Evolutionary conservation across 1,284 basidiomycete genomes (phyloP), one percentile per base, ranked within the genome.

Genomic region (Cutaneotrichosporon cyanovorans): DNA sequence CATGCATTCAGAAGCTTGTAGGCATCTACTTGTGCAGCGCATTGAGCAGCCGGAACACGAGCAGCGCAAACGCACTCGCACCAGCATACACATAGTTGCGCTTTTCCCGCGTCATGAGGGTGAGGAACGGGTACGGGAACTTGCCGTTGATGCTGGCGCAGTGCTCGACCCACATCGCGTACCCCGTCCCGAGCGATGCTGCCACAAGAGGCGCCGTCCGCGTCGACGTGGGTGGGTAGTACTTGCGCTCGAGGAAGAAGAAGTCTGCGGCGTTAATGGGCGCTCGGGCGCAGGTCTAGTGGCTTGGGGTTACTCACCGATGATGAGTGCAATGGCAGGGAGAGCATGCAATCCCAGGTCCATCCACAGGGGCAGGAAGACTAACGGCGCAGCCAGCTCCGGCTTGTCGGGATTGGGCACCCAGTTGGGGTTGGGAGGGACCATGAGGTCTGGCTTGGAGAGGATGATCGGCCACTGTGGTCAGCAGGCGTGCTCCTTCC

Each of bases 111-210:
- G 77, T 68, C 60, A 76, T 81, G 22, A 81, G 59, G 0, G 80
- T 84, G 49, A 89, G 73, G 73, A 88, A 88, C 0, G 86, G 86
- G 68, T 88, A 88, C 16, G 86, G 84, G 68, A 87, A 88, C 3
- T 62, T 66, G n/a, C 78, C 79, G 46, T 61, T 57, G 47, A 82
- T 84, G 60, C 73, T 75, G 6, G 82, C 81, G 57, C 80, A 83
- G 54, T 80, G 78, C 59, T 89, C 86, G 8, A 80, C 79, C 78
- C 83, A 86, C 9, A 63, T 66, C 0, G 72, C 73, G 59, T 88
- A 88, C 66, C 76, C 76, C 4, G 76, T 16, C 1, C 78, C 73
- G 50, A 75, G 78, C 0, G 70, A 20, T 10, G 70, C 40, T 1
- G 77, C 69, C 19, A 80, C 59, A 3, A 71, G 31, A 3, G 80